Evolutionary conservation across 2,329 filamentous ascomycete genomes (phyloP).

Genomic region (Neonectria punicea): DNA sequence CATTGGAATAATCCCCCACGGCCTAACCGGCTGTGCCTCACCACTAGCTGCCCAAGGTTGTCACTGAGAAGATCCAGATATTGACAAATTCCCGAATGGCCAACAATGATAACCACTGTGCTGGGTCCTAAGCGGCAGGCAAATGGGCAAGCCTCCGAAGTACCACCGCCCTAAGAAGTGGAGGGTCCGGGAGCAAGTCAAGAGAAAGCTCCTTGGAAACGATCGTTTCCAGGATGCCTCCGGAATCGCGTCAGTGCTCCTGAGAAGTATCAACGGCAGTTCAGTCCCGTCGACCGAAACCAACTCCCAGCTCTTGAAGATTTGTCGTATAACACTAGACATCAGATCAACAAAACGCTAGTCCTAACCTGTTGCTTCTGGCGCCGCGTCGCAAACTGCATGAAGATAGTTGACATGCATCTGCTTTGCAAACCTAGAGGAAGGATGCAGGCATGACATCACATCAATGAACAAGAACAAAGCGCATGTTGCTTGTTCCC

Average conservation of each 20-base stretch:
- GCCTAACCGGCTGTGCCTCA: conserved; percentile 39
- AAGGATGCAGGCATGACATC: neutral
- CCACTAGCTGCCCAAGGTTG: conserved; percentile 28
- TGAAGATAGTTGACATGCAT: conserved; percentile 3
- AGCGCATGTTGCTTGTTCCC: neutral
- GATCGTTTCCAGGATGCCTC: neutral
- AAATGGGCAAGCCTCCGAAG: conserved; percentile 18
- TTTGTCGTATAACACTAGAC: neutral
- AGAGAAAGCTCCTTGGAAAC: neutral
- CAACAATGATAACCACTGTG: conserved; percentile 27
- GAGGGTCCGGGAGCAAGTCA: neutral
- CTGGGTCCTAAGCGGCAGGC: conserved; percentile 18
- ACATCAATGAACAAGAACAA: neutral
- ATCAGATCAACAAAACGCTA: neutral
- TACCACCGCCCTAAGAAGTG: conserved; percentile 22
- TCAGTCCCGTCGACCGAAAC: neutral
- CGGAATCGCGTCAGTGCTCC: neutral
- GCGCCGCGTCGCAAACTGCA: neutral
- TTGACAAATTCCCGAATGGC: conserved; percentile 21
- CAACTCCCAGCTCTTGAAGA: neutral
- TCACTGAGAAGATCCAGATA: conserved; percentile 22
- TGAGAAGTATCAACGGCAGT: neutral
- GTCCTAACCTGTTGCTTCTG: neutral
- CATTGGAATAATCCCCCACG: conserved; percentile 32
- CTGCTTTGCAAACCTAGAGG: neutral